Evolutionary conservation across 202 grass and related monocot species (phyloP), one percentile per base, ranked within the genome.

Genomic region (Musa balbisiana): DNA sequence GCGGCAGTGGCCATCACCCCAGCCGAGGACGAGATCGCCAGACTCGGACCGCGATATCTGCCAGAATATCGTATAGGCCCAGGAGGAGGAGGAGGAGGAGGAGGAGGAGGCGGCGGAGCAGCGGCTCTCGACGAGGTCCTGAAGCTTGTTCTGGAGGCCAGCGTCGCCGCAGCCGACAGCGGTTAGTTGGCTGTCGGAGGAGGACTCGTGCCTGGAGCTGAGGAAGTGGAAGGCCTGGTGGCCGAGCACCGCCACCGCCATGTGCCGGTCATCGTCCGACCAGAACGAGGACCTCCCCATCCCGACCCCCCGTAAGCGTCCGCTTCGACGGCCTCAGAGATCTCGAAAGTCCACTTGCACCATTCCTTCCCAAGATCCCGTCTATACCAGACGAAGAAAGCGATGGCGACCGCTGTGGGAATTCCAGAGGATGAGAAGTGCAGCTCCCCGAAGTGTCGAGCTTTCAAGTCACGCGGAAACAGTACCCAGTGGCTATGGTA

Each of bases 191-290:
- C 63, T 22, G 63, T 65, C 63, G 22, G 63, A 25, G 27, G 67
- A 49, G 27, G 16, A 17, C 2, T 15, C 67, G 67, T 69, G 67
- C 15, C 22, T 21, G 33, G 67, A 21, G 43, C 17, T 49, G 33
- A 69, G 27, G 16, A 49, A 69, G 67, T 69, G 15, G 67, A 69
- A 43, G 27, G 67, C 67, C 67, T 69, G 67, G 33, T 15, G 67
- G 26, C 67, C 43, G 15, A 69, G 67, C 29, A 69, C 43, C 27
- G 67, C 33, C 26, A 69, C 43, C 26, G 67, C 67, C 67, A 51
- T 69, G 12, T 43, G 16, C 67, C 26, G 67, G 67, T 69, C 67
- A 0, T 69, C 67, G 26, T 69, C 67, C 15, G 67, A 27, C 67
- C 67, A 69, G 15, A 51, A 69, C 67, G 67, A 21, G 14, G 1